Conservation (phyloP, 805 yeast species). For the Henningerozyma blattae region DNA sequence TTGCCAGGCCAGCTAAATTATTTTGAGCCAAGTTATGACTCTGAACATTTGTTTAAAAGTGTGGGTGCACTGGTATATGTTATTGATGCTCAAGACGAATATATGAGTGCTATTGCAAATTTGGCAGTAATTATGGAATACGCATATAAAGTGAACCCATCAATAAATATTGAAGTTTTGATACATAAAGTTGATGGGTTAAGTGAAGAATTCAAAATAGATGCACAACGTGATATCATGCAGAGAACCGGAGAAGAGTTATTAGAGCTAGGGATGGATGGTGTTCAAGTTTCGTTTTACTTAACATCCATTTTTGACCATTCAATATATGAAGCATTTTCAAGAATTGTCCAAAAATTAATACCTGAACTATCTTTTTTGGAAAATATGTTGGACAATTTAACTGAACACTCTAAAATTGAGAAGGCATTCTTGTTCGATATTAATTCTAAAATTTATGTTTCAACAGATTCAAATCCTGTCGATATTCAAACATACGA, state of each 20-base stretch:
- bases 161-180: slow-evolving; percentile 78
- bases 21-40: slow-evolving; percentile 76
- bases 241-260: slow-evolving; percentile 91
- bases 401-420: slow-evolving; percentile 79
- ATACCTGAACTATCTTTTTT: slow-evolving; percentile 80
- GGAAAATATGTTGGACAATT: slow-evolving; percentile 77
- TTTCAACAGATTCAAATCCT: slow-evolving; percentile 92
- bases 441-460: slow-evolving; percentile 82
- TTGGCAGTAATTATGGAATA: slow-evolving; percentile 78
- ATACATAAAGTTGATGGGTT: slow-evolving; percentile 95
- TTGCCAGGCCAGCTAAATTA: slow-evolving; percentile 88
- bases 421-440: slow-evolving; percentile 92
- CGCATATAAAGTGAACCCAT: slow-evolving; percentile 76
- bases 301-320: slow-evolving; percentile 92
- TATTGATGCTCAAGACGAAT: slow-evolving; percentile 92
- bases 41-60: slow-evolving; percentile 61
- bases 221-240: slow-evolving; percentile 93
- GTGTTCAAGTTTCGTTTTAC: slow-evolving; percentile 83
- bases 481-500: slow-evolving; percentile 93
- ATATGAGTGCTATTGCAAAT: slow-evolving; percentile 80
- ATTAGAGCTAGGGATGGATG: slow-evolving; percentile 78
- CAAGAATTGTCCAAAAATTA: slow-evolving; percentile 82
- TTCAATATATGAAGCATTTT: slow-evolving; percentile 89
- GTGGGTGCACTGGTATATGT: slow-evolving; percentile 91
- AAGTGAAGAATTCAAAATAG: slow-evolving; percentile 84